A percentile compares a stretch with the other conserved stretches of the same genome.
Evolutionary conservation across 2,329 filamentous ascomycete genomes (phyloP).

Genomic region (Fusarium albidum): DNA sequence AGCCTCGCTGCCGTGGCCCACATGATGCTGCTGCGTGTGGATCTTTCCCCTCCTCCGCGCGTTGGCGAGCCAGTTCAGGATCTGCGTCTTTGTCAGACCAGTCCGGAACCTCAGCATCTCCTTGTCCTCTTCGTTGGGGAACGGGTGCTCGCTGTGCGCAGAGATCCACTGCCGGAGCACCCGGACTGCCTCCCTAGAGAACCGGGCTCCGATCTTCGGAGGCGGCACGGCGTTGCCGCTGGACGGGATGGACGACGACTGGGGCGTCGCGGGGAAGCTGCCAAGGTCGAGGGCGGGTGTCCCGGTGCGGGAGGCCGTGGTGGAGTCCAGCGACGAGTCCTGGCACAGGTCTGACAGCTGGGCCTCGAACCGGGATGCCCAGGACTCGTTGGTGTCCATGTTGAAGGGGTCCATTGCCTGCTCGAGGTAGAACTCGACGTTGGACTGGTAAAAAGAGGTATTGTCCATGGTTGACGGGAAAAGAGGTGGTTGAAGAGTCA

Average conservation of each 20-base stretch:
- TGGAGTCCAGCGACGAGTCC: slow-evolving; percentile 2
- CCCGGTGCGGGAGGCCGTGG: too few relatives aligned
- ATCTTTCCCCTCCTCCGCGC: slow-evolving; percentile 80
- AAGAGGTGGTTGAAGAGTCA: not conserved
- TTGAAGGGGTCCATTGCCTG: not conserved
- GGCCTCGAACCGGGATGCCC: slow-evolving; percentile 4
- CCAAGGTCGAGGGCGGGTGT: too few relatives aligned
- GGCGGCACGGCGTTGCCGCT: slow-evolving; percentile 8
- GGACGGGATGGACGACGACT: not conserved
- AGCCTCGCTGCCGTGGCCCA: not conserved
- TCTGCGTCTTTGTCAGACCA: slow-evolving; percentile 78
- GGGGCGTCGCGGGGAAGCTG: too few relatives aligned
- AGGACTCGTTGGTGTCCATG: slow-evolving; percentile 9
- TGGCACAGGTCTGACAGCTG: slow-evolving; percentile 5
- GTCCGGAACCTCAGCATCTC: slow-evolving; percentile 74
- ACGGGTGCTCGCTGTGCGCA: slow-evolving; percentile 67
- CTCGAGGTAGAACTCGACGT: not conserved
- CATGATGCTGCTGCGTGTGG: slow-evolving; percentile 47
- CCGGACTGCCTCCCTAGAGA: slow-evolving; percentile 30
- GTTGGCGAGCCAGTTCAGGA: slow-evolving; percentile 88
- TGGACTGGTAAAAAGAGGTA: not conserved
- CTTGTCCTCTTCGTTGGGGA: slow-evolving; percentile 83
- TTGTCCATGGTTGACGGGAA: not conserved
- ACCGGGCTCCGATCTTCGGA: slow-evolving; percentile 36
- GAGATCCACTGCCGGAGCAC: slow-evolving; percentile 31